Evolutionary conservation across 2,329 filamentous ascomycete species (phyloP), one percentile per base, ranked within the genome.

Genomic region (Emergomyces pasteurianus): DNA sequence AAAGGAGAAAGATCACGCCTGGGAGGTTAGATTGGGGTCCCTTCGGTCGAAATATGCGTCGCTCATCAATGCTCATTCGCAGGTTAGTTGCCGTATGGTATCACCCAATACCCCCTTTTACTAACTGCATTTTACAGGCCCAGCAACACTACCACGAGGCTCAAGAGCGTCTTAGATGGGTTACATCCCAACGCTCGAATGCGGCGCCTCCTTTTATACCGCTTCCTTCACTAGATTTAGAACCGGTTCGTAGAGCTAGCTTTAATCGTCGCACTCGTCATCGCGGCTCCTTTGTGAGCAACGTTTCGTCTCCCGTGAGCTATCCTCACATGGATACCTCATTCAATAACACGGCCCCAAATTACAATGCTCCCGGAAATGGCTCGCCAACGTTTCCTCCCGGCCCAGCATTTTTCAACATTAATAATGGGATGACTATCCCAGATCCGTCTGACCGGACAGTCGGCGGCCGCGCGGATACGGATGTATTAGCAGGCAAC

Each of bases 391-490:
- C 79, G 0, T 83, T 82, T 61, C 70, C 77, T 1, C 73, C 77
- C 14, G 72, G 74, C 23, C 73, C 80, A 5, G 77, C 81, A 0
- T 85, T 84, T 65, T 83, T 86, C 72, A 86, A 85, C 64, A 79
- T 83, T 52, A 81, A 80, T 57, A 86, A 86, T 65, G 83, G 83
- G 61, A 85, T 84, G 81, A 80, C 81, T 3, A 68, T 84, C n/a
- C 73, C 77, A 6, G 68, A 72, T 61, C 72, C 76, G 23, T 68
- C 72, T 6, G 74, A 77, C 50, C 73, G 74, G 28, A 66, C 76
- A 2, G 71, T 73, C 31, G 65, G 69, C 16, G 67, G 71, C 63
- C 77, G 80, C 34, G 76, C 79, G 18, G 83, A 86, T 34, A 72
- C 79, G 3, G 83, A 86, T 50, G 72, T 74, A 23, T 68, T 83